Base-by-base conservation (phyloP, 495 filamentous ascomycete genomes). In the Parachaetomium inaequale region DNA sequence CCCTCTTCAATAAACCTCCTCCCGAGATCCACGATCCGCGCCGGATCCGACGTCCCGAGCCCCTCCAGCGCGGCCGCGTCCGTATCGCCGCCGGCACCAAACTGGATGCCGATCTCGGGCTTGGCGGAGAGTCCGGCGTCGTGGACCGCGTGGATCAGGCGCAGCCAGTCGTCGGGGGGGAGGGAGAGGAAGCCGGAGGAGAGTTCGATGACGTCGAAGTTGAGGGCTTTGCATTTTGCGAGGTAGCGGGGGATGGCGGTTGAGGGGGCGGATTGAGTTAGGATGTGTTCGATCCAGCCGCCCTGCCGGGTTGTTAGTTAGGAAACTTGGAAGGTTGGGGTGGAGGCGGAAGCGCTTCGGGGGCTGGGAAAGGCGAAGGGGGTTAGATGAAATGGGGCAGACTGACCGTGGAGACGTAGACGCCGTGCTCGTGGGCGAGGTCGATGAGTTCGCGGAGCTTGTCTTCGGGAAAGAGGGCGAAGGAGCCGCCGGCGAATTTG, bases 81-180 rank as follows among this genome's bases (percentile, higher is more conserved):
- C 0, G 84, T 85, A 56, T 85, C 84, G 19, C 84, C 84, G 3
- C 83, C 83, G 7, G 82, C 83, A 29, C 83, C 84, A 62, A 85
- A 85, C 58, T 85, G 82, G 55, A 86, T 84, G 3, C 82, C 83
- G 23, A 85, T 67, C 60, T 85, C 83, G 2, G 83, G 84, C 63
- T 85, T 85, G n/a, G 83, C 75, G 58, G 76, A 80, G 26, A 85
- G 65, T 0, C 79, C 79, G 63, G 78, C 76, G 0, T 71, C 70
- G 31, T 79, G 82, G 42, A 85, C 82, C 63, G 77, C 76, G 63
- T 83, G 77, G 46, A 82, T 75, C 1, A 85, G 76, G 15, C 83
- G 81, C 19, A 84, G 72, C 82, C 82, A 84, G 72, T 85, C 83
- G 46, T 81, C 79, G 23, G 74, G 70, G 1, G 83, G 83, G 42